Evolutionary conservation across 2,329 filamentous ascomycete species (phyloP).

Genomic region (Pseudomassariella vexata): DNA sequence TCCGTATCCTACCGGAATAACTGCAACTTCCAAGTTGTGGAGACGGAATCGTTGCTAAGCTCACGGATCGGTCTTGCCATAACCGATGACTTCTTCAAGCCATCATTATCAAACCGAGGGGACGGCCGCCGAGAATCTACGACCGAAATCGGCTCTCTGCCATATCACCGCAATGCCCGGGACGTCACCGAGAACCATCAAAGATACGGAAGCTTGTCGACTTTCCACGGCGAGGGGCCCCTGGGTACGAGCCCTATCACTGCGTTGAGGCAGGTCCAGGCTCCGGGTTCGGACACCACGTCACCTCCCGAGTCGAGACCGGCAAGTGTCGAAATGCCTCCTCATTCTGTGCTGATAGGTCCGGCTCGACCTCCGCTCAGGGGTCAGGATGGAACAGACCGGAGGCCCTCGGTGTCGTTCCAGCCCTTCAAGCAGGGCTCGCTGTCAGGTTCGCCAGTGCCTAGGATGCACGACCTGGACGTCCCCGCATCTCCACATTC

Average conservation of each 20-base stretch:
- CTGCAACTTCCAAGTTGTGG: slow-evolving; percentile 86
- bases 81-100: slow-evolving; percentile 81
- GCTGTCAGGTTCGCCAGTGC: slow-evolving; percentile 78
- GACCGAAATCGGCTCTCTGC: slow-evolving; percentile 67
- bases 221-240: slow-evolving; percentile 75
- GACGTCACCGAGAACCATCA: slow-evolving; percentile 60
- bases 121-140: slow-evolving; percentile 31
- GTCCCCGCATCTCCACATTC: slow-evolving; percentile 52
- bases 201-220: slow-evolving; percentile 84
- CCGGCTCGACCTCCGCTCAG: slow-evolving; percentile 30
- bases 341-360: slow-evolving; percentile 50
- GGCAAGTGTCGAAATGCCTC: slow-evolving; percentile 36
- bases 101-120: slow-evolving; percentile 59
- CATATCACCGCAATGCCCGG: slow-evolving; percentile 48
- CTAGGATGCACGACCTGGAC: slow-evolving; percentile 42
- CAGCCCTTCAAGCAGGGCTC: slow-evolving; percentile 96
- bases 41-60: slow-evolving; percentile 84
- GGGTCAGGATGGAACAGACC: slow-evolving; percentile 47
- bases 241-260: slow-evolving; percentile 82
- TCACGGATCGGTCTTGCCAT: slow-evolving; percentile 82
- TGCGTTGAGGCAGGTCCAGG: slow-evolving; percentile 65
- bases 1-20: slow-evolving; percentile 81
- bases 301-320: slow-evolving; percentile 51
- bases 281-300: slow-evolving; percentile 55
- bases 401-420: slow-evolving; percentile 81